Evolutionary conservation across 179 eudicot species (phyloP), one percentile per base, ranked within the genome.

Genomic region (Amaranthus tricolor): DNA sequence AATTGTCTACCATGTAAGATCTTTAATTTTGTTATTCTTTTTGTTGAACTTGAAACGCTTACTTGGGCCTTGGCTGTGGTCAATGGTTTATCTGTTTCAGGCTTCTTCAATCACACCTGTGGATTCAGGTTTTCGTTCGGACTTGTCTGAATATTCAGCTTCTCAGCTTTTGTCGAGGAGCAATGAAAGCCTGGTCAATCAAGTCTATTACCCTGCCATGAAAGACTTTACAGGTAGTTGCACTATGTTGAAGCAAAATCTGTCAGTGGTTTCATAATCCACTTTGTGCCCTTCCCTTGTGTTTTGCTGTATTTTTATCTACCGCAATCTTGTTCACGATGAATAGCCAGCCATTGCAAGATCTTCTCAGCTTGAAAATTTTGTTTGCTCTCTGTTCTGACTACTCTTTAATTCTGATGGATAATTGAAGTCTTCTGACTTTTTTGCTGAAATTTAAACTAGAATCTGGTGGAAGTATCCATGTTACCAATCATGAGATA

Each of bases 401-500:
- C 8, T 63, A n/a, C 45, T 43, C 20, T 65, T 43, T 17, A n/a
- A 16, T 44, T 73, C 73, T 43, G 57, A 59, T 78, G 62, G 49
- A 58, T 62, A 15, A 13, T 73, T 64, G n/a, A 45, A 13, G 47
- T 71, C 66, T 48, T 69, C 58, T 84, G 61, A 74, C 62, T 61
- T 69, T 31, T 62, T 55, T 44, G 16, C 64, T 79, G 76, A 44
- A 45, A 53, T 68, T 67, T 24, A 74, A 47, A 56, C 51, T 86
- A 92, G 96, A 76, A 31, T 74, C 77, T 65, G 86, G 85, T 77
- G 89, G 82, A 60, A 67, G 76, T 79, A 68, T 55, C 72, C 79
- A 74, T 59, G 76, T 80, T 15, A 78, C 73, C 68, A 86, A 79
- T 84, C 86, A 89, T 80, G 95, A 88, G 71, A 84, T 84, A 83